A percentile compares a stretch with the other conserved stretches of the same genome.
Conservation (phyloP, 2,329 filamentous ascomycete genomes). For the Mollisia scopiformis region DNA sequence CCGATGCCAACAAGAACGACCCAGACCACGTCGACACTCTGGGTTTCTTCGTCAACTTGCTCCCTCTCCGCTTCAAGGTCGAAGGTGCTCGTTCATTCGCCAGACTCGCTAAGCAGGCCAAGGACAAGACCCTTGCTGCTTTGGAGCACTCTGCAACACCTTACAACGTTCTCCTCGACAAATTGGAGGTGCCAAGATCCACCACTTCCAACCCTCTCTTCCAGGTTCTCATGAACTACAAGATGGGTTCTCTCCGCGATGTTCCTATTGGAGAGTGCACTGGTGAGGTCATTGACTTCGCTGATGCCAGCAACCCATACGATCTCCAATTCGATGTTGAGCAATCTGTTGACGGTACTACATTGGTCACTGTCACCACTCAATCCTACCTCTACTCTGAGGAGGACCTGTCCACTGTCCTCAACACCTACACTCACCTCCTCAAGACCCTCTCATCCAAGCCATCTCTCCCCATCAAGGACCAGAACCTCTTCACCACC, state of each 20-base stretch:
- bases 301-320: conserved; percentile 18
- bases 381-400: conserved; percentile 16
- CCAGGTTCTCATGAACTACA: conserved; percentile 30
- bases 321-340: conserved; percentile 17
- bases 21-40: conserved; percentile 39
- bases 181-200: conserved; percentile 25
- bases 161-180: conserved; percentile 25
- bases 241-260: conserved; percentile 15
- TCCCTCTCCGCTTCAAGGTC: conserved; percentile 46
- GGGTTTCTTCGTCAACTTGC: conserved; percentile 52
- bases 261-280: conserved; percentile 14
- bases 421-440: conserved; percentile 16
- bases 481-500: conserved; percentile 10
- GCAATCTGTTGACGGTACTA: conserved; percentile 15
- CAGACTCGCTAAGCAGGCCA: conserved; percentile 33
- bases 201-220: conserved; percentile 24
- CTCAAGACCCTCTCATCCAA: conserved; percentile 18
- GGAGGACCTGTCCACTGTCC: conserved; percentile 11
- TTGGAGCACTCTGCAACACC: conserved; percentile 25
- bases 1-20: conserved; percentile 40
- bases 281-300: conserved; percentile 12
- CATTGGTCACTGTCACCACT: conserved; percentile 16
- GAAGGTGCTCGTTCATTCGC: conserved; percentile 33
- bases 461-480: conserved; percentile 15
- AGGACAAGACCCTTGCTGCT: conserved; percentile 24